A percentile compares a stretch with the other conserved stretches of the same genome.
Conservation (phyloP, 202 grass and related monocot genomes). For the Schoenoplectus triqueter region DNA sequence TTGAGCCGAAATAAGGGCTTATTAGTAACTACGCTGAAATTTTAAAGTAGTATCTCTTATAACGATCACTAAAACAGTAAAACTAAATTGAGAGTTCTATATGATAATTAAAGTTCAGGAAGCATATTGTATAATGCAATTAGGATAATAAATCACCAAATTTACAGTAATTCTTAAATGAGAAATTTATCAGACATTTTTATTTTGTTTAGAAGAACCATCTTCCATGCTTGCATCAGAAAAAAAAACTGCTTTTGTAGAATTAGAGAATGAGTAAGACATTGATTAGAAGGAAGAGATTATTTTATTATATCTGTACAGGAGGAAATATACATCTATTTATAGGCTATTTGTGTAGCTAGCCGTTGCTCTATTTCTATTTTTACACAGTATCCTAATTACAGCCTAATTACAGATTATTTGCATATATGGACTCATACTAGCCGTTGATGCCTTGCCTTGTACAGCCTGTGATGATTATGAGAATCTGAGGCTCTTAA, state of each 20-base stretch:
- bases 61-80: not conserved
- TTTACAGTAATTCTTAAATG: not conserved
- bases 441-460: no score
- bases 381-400: no score
- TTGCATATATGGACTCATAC: no score
- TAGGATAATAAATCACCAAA: not conserved
- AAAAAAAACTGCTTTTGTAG: not conserved
- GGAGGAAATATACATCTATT: no score
- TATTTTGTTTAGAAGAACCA: conserved; percentile 12
- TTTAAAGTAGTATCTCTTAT: not conserved
- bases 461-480: no score
- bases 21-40: not conserved
- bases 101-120: not conserved
- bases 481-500: no score
- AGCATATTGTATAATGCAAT: not conserved
- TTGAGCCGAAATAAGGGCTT: not conserved
- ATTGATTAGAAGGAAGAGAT: no score
- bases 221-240: not conserved
- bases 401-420: no score
- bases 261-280: no score
- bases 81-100: not conserved
- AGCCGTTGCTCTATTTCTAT: no score
- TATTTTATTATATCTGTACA: no score
- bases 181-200: not conserved
- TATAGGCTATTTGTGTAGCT: no score